Base-by-base conservation (phyloP, 768 basidiomycete species). In the Pleurotus platypus region DNA sequence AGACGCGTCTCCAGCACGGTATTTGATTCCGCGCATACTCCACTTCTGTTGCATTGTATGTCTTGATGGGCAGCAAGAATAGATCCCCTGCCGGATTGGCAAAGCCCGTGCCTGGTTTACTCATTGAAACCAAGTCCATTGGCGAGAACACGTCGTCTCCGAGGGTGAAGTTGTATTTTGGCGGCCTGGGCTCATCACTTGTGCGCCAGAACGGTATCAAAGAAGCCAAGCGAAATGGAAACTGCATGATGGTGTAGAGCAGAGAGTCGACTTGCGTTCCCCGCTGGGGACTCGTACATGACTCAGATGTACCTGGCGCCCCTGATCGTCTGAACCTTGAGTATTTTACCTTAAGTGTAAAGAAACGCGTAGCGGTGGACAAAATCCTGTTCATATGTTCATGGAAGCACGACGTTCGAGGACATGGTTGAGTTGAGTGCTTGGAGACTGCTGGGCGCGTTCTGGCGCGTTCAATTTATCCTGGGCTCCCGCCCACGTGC, bases 131-230 rank as follows among this genome's bases (percentile, higher is more conserved):
- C 24, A 51, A 30, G 30, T 51, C 49, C 5, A 15, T n/a, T 15
- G 49, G 49, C 30, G 37, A 35, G 9, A 51, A 51, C 5, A 51
- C 13, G 13, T 51, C 49, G 22, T 39, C 27, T 37, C 49, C 30
- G 20, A 51, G 13, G n/a, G n/a, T 51, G 37, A 51, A 51, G 49
- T 51, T 51, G 49, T 35, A 51, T 51, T 30, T 51, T 8, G 30
- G 49, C 15, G n/a, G 18, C 15, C 22, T 3, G n/a, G 27, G 11
- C 27, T 18, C 16, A 7, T 30, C 37, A 37, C 13, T 49, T 18
- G 24, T 3, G 13, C 16, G 13, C 49, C 49, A 51, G 37, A 39
- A 51, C 13, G 49, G 15, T 30, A 51, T 51, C 49, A 51, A 22
- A 30, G 35, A 27, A 37, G 35, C 35, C 49, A 51, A 13, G 8